phyloP scores from a whole-genome alignment of 306 rosid species.

The Lathyrus tuberosus region DNA sequence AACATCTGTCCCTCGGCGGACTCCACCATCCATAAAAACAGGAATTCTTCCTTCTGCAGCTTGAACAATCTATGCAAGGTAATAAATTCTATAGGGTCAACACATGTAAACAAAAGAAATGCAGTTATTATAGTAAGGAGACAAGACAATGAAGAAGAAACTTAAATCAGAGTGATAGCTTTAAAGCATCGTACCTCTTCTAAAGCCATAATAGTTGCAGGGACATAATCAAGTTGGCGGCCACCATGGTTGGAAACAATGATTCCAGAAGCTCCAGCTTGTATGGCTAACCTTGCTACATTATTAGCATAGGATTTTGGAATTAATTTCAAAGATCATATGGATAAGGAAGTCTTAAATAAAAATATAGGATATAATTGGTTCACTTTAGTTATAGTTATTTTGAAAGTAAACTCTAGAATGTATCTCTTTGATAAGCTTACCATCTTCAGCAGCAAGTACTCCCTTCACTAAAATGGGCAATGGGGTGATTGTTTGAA shows the following conservation, averaged over 20 bases:
- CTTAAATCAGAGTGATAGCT: no score
- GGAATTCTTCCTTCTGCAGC: conserved; percentile 86
- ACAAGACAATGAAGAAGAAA: not conserved
- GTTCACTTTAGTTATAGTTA: not conserved
- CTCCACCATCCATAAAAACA: conserved; percentile 90
- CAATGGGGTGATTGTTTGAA: conserved; percentile 82
- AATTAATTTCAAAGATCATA: conserved; percentile 7
- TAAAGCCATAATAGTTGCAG: conserved; percentile 79
- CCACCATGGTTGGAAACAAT: conserved; percentile 96
- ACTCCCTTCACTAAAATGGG: conserved; percentile 93
- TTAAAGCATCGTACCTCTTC: conserved; percentile 56
- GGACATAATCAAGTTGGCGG: conserved; percentile 94
- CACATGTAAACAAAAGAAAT: not conserved
- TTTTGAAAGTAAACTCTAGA: not conserved
- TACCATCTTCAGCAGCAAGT: conserved; percentile 86
- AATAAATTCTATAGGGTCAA: not conserved
- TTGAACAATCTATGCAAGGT: conserved; percentile 58
- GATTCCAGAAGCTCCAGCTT: conserved; percentile 81
- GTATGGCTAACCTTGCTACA: conserved; percentile 78
- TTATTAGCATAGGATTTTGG: not conserved
- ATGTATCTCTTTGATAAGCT: conserved; percentile 24
- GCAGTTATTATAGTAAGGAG: conserved; percentile 3
- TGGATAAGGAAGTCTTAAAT: not conserved
- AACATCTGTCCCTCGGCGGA: conserved; percentile 90
- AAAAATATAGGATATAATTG: not conserved